Percentiles rank a stretch among this genome's conserved stretches.
These are phyloP conservation scores for Boletus edulis DNA, from an alignment of 768 basidiomycete genomes.

Conservation along the genomic window DNA sequence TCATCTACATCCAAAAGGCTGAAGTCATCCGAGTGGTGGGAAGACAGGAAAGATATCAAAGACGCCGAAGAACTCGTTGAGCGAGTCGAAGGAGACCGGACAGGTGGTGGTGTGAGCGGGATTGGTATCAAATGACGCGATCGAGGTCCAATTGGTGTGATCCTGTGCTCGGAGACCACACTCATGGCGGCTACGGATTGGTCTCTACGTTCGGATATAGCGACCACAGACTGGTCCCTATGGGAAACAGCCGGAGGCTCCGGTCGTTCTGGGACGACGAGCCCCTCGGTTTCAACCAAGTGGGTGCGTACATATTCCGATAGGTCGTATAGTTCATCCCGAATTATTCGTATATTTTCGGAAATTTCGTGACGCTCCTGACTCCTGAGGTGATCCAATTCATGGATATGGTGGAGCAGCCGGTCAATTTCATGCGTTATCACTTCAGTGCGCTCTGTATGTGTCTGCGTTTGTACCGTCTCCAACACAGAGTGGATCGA, in stretches of 20 bases:
- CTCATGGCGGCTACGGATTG: conserved; percentile 46
- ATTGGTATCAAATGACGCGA: conserved; percentile 29
- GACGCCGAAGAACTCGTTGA: conserved; percentile 37
- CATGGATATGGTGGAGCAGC: conserved; percentile 54
- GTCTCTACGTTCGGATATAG: conserved; percentile 42
- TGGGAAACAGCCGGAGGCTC: conserved; percentile 15
- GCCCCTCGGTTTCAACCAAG: conserved; percentile 21
- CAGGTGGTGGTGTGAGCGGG: conserved; percentile 43
- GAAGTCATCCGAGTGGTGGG: conserved; percentile 74
- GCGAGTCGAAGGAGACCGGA: conserved; percentile 39
- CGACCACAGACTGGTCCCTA: conserved; percentile 46
- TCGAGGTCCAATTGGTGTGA: conserved; percentile 26
- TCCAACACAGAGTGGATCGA: conserved; percentile 47
- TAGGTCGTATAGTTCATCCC: conserved; percentile 65
- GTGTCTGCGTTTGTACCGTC: conserved; percentile 40
- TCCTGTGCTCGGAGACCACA: conserved; percentile 33
- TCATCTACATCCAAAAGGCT: conserved; percentile 41
- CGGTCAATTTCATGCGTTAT: conserved; percentile 52
- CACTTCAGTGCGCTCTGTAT: conserved; percentile 39
- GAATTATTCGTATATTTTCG: conserved; percentile 66
- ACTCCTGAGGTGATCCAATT: conserved; percentile 60
- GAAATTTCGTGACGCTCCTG: conserved; percentile 63
- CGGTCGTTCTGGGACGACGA: conserved; percentile 13
- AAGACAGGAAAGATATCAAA: conserved; percentile 50
- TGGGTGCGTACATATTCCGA: conserved; percentile 51